Percentiles rank a stretch among this genome's conserved stretches.
phyloP scores from a whole-genome alignment of 495 filamentous ascomycete genomes.

The Xanthoparmelia taractica region DNA sequence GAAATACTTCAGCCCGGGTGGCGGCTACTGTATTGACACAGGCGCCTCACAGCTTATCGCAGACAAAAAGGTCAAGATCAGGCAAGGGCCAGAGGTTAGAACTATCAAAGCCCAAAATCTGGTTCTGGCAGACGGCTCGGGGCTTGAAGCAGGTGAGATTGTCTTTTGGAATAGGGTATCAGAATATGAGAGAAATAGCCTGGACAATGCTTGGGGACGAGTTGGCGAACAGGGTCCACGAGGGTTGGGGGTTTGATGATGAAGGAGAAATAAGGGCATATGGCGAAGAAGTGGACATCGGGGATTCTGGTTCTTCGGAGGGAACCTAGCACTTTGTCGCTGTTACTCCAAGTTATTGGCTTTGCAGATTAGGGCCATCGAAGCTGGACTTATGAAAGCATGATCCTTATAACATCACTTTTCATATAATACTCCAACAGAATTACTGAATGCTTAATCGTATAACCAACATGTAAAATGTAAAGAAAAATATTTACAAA shows the following conservation, averaged over 20 bases:
- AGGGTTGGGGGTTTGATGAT: conserved; percentile 70
- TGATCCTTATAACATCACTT: too few species aligned
- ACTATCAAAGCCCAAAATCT: conserved; percentile 53
- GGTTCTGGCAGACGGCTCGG: conserved; percentile 55
- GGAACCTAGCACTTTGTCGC: conserved; percentile 65
- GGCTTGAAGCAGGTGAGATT: conserved; percentile 68
- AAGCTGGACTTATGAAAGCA: conserved; percentile 24
- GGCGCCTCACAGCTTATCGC: conserved; percentile 59
- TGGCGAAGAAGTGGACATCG: conserved; percentile 64
- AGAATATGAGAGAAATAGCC: conserved; percentile 62
- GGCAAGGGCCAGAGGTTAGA: conserved; percentile 58
- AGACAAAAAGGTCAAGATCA: conserved; percentile 68
- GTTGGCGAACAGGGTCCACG: conserved; percentile 51
- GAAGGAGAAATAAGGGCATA: conserved; percentile 68
- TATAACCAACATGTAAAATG: too few species aligned
- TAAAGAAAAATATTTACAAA: too few species aligned
- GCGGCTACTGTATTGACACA: conserved; percentile 78
- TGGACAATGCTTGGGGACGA: conserved; percentile 62
- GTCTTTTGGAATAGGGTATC: conserved; percentile 76
- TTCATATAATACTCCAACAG: too few species aligned
- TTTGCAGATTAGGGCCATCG: conserved; percentile 63
- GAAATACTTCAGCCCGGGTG: conserved; percentile 68
- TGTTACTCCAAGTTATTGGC: conserved; percentile 65
- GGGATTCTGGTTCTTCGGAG: conserved; percentile 78
- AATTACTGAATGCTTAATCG: too few species aligned